Percentiles rank a stretch among this genome's conserved stretches.
phyloP scores from a whole-genome alignment of 2,329 filamentous ascomycete genomes.

The Fusarium sp. region DNA sequence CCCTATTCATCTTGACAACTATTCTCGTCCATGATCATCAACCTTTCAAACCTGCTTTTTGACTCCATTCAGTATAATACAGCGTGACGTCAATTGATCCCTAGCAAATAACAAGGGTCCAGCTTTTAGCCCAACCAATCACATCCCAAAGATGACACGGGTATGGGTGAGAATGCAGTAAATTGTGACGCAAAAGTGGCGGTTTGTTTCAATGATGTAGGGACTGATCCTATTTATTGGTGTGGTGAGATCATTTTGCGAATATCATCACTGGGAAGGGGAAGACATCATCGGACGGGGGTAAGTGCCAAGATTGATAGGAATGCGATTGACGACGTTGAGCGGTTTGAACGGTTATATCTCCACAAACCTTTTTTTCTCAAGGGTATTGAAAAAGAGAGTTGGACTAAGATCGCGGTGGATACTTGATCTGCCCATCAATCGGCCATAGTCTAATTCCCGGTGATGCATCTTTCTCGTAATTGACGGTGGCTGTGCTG shows the following conservation, averaged over 20 bases:
- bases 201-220: background rate
- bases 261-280: background rate
- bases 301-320: conserved; percentile 5
- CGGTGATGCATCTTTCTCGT: conserved; percentile 1
- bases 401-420: conserved; percentile 10
- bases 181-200: conserved; percentile 25
- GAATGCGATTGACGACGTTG: conserved; percentile 4
- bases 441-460: background rate
- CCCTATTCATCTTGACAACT: background rate
- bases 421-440: conserved; percentile 7
- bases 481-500: conserved; percentile 29
- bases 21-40: conserved; percentile 13
- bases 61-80: background rate
- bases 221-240: conserved; percentile 3
- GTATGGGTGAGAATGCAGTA: conserved; percentile 5
- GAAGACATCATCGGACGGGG: background rate
- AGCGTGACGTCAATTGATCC: conserved; percentile 33
- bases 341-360: background rate
- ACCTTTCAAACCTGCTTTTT: conserved; percentile 35
- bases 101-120: conserved; percentile 19
- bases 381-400: background rate
- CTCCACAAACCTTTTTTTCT: conserved; percentile 1
- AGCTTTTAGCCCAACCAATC: conserved; percentile 22
- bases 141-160: conserved; percentile 23
- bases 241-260: conserved; percentile 2